Conservation (phyloP, 2,329 filamentous ascomycete genomes). For the Pestalotiopsis sp. region DNA sequence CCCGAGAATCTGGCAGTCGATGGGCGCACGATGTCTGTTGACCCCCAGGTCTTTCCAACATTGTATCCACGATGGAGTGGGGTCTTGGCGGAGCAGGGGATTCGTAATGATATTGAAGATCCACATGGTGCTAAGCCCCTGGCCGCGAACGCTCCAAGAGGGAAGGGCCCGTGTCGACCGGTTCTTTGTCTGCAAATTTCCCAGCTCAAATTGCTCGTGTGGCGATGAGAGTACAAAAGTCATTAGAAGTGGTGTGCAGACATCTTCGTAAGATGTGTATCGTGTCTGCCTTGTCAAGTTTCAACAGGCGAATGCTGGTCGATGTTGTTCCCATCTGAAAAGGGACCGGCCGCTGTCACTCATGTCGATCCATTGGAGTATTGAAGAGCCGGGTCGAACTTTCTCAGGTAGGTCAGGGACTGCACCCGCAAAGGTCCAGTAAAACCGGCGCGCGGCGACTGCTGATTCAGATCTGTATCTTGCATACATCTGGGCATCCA, state of each 20-base stretch:
- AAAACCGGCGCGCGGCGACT: neutral
- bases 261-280: too few relatives aligned
- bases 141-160: neutral
- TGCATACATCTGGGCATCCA: neutral
- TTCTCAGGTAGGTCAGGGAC: neutral
- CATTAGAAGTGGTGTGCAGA: too few relatives aligned
- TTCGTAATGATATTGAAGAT: constrained; percentile 10
- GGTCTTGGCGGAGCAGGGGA: constrained; percentile 7
- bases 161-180: neutral
- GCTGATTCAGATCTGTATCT: neutral
- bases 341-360: too few relatives aligned
- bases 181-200: neutral
- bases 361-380: too few relatives aligned
- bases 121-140: constrained; percentile 10
- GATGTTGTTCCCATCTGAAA: too few relatives aligned
- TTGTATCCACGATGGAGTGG: constrained; percentile 8
- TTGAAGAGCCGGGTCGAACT: too few relatives aligned
- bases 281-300: too few relatives aligned
- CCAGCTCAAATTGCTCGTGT: too few relatives aligned
- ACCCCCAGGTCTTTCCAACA: neutral
- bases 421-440: neutral
- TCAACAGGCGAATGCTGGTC: too few relatives aligned
- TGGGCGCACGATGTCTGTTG: neutral
- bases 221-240: too few relatives aligned
- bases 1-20: neutral